Evolutionary conservation across 805 yeast species (phyloP).

Genomic region (Candida maris): DNA sequence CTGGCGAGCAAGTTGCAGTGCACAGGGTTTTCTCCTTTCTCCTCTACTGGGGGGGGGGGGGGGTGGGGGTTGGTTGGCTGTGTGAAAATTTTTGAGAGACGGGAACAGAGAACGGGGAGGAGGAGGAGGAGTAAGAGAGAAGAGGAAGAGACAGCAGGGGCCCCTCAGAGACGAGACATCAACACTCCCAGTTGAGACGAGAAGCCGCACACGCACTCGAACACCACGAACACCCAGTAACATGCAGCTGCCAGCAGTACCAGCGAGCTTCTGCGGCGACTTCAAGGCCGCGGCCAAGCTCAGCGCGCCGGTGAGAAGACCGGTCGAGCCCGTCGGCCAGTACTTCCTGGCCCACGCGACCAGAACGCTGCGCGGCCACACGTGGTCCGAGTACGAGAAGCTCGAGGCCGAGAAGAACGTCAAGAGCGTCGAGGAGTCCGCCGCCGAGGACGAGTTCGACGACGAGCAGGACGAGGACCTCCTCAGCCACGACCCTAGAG

Average conservation of each 20-base stretch:
- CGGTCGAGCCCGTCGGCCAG: slow-evolving; percentile 95
- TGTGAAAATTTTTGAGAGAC: too few species aligned
- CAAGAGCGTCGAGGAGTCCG: slow-evolving; percentile 58
- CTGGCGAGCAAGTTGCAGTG: too few species aligned
- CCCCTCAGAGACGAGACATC: too few species aligned
- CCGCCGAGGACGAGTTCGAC: slow-evolving; percentile 65
- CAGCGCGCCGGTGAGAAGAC: slow-evolving; percentile 66
- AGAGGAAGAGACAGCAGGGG: too few species aligned
- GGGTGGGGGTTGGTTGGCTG: too few species aligned
- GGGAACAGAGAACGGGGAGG: too few species aligned
- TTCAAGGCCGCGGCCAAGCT: slow-evolving; percentile 49
- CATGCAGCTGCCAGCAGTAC: slow-evolving; percentile 49
- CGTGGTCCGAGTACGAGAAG: slow-evolving; percentile 97
- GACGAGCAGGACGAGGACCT: slow-evolving; percentile 68
- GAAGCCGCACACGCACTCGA: too few species aligned
- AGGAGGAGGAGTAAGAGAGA: too few species aligned
- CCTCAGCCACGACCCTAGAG: slow-evolving; percentile 90
- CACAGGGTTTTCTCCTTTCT: too few species aligned
- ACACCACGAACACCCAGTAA: too few species aligned
- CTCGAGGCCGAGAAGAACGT: slow-evolving; percentile 89
- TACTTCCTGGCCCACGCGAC: slow-evolving; percentile 95
- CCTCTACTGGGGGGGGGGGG: too few species aligned
- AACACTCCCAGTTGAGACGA: too few species aligned
- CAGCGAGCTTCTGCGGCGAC: slow-evolving; percentile 47
- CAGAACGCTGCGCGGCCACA: slow-evolving; percentile 92